A percentile compares a stretch with the other conserved stretches of the same genome.
Conservation (phyloP, 257 asterid species). For the Euphrasia confusa region DNA sequence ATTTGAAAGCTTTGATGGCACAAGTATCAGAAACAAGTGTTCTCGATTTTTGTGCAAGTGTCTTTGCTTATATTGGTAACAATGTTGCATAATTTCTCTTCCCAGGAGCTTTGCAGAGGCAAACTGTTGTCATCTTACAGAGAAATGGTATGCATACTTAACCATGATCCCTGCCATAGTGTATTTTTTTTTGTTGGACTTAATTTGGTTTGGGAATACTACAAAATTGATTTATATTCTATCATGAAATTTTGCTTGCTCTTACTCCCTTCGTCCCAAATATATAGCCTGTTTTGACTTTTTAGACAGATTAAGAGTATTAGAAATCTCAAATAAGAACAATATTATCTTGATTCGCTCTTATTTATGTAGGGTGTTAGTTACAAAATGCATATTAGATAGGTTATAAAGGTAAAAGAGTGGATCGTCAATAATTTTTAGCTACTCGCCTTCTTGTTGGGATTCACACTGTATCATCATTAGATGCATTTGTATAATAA, state of each 20-base stretch:
- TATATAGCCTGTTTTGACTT: too few relatives aligned
- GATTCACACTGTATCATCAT: neutral
- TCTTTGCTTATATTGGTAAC: conserved; percentile 16
- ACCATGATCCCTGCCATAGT: conserved; percentile 5
- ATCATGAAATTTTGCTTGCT: conserved; percentile 8
- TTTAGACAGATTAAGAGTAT: too few relatives aligned
- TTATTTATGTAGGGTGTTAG: too few relatives aligned
- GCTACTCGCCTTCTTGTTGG: conserved; percentile 10
- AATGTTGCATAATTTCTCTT: conserved; percentile 12
- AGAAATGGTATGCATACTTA: conserved; percentile 50
- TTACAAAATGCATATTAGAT: too few relatives aligned
- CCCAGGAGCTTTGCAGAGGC: conserved; percentile 50
- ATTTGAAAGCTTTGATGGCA: too few relatives aligned
- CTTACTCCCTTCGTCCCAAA: too few relatives aligned
- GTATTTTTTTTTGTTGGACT: conserved; percentile 8
- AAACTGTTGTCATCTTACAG: conserved; percentile 56
- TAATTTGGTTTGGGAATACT: conserved; percentile 12
- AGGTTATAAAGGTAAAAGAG: too few relatives aligned
- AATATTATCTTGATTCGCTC: too few relatives aligned
- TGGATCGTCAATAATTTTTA: neutral
- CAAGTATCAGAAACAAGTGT: neutral
- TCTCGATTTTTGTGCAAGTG: neutral
- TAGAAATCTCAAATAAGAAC: too few relatives aligned
- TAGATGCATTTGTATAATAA: conserved; percentile 4
- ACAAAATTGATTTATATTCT: conserved; percentile 3